Base-by-base conservation (phyloP, 2,329 filamentous ascomycete genomes). In the Phaeosphaeriaceae sp. region DNA sequence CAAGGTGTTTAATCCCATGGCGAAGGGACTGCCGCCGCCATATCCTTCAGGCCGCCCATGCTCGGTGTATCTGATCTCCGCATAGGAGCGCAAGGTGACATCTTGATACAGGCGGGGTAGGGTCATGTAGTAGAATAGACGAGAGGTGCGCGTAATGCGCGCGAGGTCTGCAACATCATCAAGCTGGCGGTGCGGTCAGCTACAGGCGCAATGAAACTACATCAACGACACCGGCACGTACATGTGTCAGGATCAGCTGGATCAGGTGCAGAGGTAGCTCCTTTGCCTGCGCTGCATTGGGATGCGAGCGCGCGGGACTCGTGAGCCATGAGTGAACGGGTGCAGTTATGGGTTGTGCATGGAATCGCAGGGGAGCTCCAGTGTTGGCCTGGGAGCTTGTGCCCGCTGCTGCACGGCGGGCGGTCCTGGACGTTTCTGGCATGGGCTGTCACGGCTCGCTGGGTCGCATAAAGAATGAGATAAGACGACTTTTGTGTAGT, bases 71-170 rank as follows among this genome's bases (percentile, higher is more conserved):
- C 86, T 83, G 25, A 88, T 85, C 41, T 83, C 82, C 50, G 83
- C 78, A 70, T 89, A 87, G 7, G 85, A 86, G 53, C 80, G 83
- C 33, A 89, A 76, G 6, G 80, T 83, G 53, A 89, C 81, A 33
- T 78, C 74, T 69, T 82, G 80, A 74, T 88, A 89, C 42, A 89
- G 81, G 56, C 84, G 85, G 20, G 87, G 86, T 2, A 88, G 77
- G 33, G 84, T 81, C 85, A 89, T 88, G 76, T 89, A 89, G 65
- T 88, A 86, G 65, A 88, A 81, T 42, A 89, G 80, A 15, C 85
- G 82, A 60, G 84, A 88, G 51, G 86, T 87, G 56, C 85, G 81
- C 61, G 85, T 87, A 53, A 88, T 73, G 58, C 85, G 81, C 31
- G 86, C 85, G 24, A 89, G 81, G 68, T 88, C 86, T 58, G 76